Evolutionary conservation across 352 stramenopile species (phyloP).

Genomic region (Peronospora destructor): DNA sequence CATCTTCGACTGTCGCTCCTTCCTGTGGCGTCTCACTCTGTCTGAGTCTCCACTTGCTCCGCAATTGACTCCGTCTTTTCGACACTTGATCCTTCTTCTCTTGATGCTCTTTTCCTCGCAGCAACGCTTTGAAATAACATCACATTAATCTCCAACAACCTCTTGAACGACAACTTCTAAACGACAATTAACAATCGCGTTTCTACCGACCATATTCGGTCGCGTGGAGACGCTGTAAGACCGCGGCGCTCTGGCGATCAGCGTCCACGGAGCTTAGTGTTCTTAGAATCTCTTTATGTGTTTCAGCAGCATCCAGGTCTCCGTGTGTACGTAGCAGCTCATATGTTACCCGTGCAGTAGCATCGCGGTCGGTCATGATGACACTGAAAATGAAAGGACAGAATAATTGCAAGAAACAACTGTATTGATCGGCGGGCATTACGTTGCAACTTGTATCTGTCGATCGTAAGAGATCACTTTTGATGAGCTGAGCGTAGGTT

Average conservation of each 20-base stretch:
- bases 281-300: conserved; percentile 37
- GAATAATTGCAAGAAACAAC: conserved; percentile 8
- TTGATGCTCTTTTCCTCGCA: conserved; percentile 17
- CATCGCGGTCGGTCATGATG: conserved; percentile 11
- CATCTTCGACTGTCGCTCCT: conserved; percentile 29
- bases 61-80: conserved; percentile 31
- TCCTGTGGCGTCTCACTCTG: conserved; percentile 24
- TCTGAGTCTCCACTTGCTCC: conserved; percentile 29
- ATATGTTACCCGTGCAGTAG: conserved; percentile 14
- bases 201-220: conserved; percentile 36
- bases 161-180: too few relatives aligned
- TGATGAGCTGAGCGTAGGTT: conserved; percentile 32
- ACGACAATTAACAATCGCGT: not conserved
- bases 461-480: not conserved
- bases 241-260: conserved; percentile 25
- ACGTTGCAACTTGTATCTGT: not conserved
- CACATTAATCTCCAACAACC: not conserved
- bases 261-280: conserved; percentile 22
- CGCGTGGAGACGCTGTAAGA: conserved; percentile 40
- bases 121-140: conserved; percentile 23
- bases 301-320: conserved; percentile 18
- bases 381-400: not conserved
- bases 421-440: conserved; percentile 6
- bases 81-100: conserved; percentile 19
- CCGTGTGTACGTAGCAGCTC: conserved; percentile 31